A percentile compares a stretch with the other conserved stretches of the same genome.
Conservation (phyloP, 2,329 filamentous ascomycete species). For the Clonostachys solani region DNA sequence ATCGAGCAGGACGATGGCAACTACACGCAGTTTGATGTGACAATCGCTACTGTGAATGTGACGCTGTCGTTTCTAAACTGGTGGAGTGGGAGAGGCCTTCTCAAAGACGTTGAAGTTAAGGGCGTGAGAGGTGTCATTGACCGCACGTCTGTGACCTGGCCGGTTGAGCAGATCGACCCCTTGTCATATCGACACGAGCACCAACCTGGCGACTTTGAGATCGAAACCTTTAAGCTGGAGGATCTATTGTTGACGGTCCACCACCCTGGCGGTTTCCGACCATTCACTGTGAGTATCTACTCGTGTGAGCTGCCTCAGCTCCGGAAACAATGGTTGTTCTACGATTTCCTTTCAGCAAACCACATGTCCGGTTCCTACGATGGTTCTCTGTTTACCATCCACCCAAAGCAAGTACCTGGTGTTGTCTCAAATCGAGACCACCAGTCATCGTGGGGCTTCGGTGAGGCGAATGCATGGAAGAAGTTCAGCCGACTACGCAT, state of each 20-base stretch:
- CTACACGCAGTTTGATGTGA: slow-evolving; percentile 96
- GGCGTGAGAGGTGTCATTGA: slow-evolving; percentile 92
- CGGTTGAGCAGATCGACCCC: slow-evolving; percentile 64
- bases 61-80: slow-evolving; percentile 97
- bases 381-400: slow-evolving; percentile 93
- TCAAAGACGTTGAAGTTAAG: slow-evolving; percentile 90
- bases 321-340: slow-evolving; percentile 95
- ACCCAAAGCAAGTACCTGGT: slow-evolving; percentile 85
- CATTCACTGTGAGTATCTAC: slow-evolving; percentile 92
- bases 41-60: slow-evolving; percentile 92
- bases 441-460: slow-evolving; percentile 49
- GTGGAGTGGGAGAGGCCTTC: slow-evolving; percentile 93
- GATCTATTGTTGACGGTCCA: slow-evolving; percentile 89
- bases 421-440: slow-evolving; percentile 59
- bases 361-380: slow-evolving; percentile 96
- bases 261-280: slow-evolving; percentile 86
- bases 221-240: slow-evolving; percentile 94
- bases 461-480: slow-evolving; percentile 77
- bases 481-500: slow-evolving; percentile 92
- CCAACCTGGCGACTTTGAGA: slow-evolving; percentile 89
- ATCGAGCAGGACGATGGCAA: slow-evolving; percentile 76
- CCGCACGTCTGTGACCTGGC: slow-evolving; percentile 75
- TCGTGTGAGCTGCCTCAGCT: slow-evolving; percentile 91
- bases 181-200: slow-evolving; percentile 85
- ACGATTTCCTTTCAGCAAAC: slow-evolving; percentile 92